These are phyloP conservation scores for Sporothrix inflata DNA, from an alignment of 2,329 filamentous ascomycete species.

Conservation along the genomic window DNA sequence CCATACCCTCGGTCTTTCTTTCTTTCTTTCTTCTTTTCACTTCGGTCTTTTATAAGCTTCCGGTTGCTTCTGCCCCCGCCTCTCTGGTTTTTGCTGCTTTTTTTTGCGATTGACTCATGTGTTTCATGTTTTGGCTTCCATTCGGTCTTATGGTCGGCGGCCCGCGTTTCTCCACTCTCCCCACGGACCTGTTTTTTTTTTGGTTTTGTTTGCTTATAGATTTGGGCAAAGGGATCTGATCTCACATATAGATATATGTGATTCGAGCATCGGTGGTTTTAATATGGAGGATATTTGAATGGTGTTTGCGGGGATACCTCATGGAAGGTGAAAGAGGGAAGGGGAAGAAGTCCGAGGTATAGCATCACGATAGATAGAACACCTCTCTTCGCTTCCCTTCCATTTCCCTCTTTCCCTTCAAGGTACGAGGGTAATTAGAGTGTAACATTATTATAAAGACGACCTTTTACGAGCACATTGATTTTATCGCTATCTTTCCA, in stretches of 20 bases:
- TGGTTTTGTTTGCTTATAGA: neutral
- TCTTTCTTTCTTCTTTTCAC: neutral
- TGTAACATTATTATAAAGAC: conserved; percentile 11
- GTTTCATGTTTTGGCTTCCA: neutral
- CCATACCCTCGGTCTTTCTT: neutral
- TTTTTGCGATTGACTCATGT: neutral
- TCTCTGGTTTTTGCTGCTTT: neutral
- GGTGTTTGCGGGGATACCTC: neutral
- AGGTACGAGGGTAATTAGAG: neutral
- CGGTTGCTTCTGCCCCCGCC: neutral
- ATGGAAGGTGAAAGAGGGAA: neutral
- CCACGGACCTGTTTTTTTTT: neutral
- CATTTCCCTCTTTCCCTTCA: neutral
- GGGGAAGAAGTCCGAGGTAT: neutral
- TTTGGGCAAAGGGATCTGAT: neutral
- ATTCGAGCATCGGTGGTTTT: neutral
- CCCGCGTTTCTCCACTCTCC: neutral
- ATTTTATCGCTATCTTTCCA: neutral
- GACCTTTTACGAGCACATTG: neutral
- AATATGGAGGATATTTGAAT: neutral
- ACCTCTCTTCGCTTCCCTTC: neutral
- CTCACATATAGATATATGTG: neutral
- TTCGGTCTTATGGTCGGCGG: neutral
- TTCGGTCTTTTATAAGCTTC: neutral
- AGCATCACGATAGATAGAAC: neutral